phyloP scores from a whole-genome alignment of 352 stramenopile species.

The Achlya hypogyna region DNA sequence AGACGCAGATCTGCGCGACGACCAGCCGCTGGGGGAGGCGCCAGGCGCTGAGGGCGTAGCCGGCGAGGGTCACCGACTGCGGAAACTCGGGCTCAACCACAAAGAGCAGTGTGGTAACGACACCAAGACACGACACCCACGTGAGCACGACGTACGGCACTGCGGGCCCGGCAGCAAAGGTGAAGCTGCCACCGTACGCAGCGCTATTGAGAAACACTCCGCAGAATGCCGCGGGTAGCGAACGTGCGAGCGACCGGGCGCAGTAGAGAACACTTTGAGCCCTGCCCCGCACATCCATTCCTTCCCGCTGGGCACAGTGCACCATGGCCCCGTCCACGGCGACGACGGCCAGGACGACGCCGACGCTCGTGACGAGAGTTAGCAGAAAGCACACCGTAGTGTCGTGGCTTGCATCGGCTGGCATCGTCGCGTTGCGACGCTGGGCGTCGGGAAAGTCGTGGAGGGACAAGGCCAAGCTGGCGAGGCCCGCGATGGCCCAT shows the following conservation, averaged over 20 bases:
- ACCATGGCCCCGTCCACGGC: neutral
- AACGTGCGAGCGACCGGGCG: slow-evolving; percentile 37
- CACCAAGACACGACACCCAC: neutral
- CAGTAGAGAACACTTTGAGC: slow-evolving; percentile 47
- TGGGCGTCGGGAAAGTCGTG: neutral
- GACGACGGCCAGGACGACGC: neutral
- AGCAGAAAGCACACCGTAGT: neutral
- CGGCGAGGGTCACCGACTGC: slow-evolving; percentile 17
- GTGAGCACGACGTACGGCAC: neutral
- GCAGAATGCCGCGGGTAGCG: slow-evolving; percentile 33
- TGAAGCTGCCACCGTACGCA: slow-evolving; percentile 16
- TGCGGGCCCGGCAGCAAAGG: neutral
- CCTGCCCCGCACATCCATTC: slow-evolving; percentile 32
- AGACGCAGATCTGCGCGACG: slow-evolving; percentile 49
- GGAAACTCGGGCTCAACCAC: neutral
- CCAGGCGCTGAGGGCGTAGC: slow-evolving; percentile 49
- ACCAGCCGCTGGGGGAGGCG: slow-evolving; percentile 41
- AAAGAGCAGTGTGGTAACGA: neutral
- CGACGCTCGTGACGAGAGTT: neutral
- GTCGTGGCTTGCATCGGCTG: too few species aligned
- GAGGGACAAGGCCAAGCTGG: neutral
- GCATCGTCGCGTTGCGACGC: neutral
- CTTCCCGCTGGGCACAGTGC: slow-evolving; percentile 13
- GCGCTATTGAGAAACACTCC: slow-evolving; percentile 38
- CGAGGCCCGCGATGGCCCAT: slow-evolving; percentile 3